Conservation (phyloP, 2,329 filamentous ascomycete genomes). For the Clathrospora elynae region DNA sequence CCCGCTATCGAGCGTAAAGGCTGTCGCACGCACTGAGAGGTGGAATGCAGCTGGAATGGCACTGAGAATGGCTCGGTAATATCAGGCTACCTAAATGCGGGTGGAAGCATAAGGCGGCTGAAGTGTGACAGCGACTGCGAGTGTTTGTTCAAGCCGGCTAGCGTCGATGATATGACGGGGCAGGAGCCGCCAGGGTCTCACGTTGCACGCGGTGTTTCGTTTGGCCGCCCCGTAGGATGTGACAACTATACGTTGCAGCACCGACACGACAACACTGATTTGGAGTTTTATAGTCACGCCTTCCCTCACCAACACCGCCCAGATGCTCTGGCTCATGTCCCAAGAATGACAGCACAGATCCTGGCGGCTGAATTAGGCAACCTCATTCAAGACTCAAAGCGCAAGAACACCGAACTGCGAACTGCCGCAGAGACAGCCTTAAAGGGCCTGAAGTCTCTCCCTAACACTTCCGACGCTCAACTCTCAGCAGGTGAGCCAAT, state of each 20-base stretch:
- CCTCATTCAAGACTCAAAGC: slow-evolving; percentile 92
- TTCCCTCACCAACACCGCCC: slow-evolving; percentile 22
- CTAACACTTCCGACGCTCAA: slow-evolving; percentile 75
- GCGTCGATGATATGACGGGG: slow-evolving; percentile 21
- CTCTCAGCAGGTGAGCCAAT: slow-evolving; percentile 66
- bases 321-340: slow-evolving; percentile 28
- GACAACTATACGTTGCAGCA: slow-evolving; percentile 20
- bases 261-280: slow-evolving; percentile 21
- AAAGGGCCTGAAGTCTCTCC: slow-evolving; percentile 80
- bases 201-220: slow-evolving; percentile 16
- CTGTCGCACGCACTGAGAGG: slow-evolving; percentile 9
- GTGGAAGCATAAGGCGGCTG: slow-evolving; percentile 13
- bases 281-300: slow-evolving; percentile 7
- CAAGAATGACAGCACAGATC: slow-evolving; percentile 86
- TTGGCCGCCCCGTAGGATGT: slow-evolving; percentile 26
- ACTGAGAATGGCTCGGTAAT: slow-evolving; percentile 2
- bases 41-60: neutral
- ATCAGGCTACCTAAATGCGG: neutral
- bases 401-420: slow-evolving; percentile 88
- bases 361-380: slow-evolving; percentile 85
- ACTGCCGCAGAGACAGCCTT: slow-evolving; percentile 93
- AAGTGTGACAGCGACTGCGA: slow-evolving; percentile 13
- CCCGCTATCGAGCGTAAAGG: slow-evolving; percentile 34
- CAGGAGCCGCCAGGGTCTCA: slow-evolving; percentile 18
- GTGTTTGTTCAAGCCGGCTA: slow-evolving; percentile 18